Evolutionary conservation across 768 basidiomycete species (phyloP), one percentile per base, ranked within the genome.

Genomic region (Lactarius indigo): DNA sequence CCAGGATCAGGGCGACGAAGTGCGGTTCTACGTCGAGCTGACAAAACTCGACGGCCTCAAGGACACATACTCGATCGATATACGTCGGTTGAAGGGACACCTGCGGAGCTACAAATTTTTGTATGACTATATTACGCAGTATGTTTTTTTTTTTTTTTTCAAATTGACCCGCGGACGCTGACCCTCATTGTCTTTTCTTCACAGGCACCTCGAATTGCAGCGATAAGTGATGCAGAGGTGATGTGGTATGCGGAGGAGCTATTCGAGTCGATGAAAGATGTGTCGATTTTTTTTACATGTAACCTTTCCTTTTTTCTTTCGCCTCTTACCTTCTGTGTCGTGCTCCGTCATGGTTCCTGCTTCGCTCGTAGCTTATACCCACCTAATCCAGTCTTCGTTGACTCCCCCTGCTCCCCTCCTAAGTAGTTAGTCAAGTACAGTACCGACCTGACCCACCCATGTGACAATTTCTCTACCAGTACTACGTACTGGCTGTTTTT

Each of bases 21-120:
- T 99, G 71, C 87, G 92, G 71, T 98, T 98, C 81, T 92, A 88
- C 15, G 90, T 98, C 68, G 97, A 99, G 80, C 78, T 99, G 69
- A 98, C 96, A 57, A 81, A 91, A 72, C 82, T 99, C 72, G 90
- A 93, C 76, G 86, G 94, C 69, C 82, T 98, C 72, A 92, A 89
- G 71, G 92, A 93, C 74, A 92, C 95, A 55, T 96, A 90, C 77
- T 90, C 90, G 77, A 82, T 98, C 72, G 96, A 98, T 78, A 89
- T 98, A 74, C 86, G 96, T 73, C 80, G 97, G 70, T 75, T 98
- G 74, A 95, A 96, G 77, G 97, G 97, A 33, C 92, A 92, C 75
- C 80, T 96, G 75, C 85, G 92, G 79, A 93, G 92, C 77, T 98
- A 94, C 79, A 93, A 94, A 78, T 94, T 91, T 77, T 79, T 94